Evolutionary conservation across 2,329 filamentous ascomycete genomes (phyloP).

Genomic region (Incumbomyces delicatus): DNA sequence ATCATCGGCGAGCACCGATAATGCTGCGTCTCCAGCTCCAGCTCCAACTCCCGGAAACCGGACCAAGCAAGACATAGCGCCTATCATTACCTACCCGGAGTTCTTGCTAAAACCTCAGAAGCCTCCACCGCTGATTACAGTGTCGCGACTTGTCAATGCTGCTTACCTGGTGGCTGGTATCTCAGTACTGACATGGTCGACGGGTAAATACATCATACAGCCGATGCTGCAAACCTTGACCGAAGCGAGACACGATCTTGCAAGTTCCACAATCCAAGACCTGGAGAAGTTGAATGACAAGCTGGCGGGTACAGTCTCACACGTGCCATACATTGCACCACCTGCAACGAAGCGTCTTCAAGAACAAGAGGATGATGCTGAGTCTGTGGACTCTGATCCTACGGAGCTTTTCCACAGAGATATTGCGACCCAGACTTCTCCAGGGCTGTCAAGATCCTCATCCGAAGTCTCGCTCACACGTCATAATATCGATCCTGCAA

Average conservation of each 20-base stretch:
- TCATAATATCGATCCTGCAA: constrained; percentile 11
- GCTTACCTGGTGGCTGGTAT: constrained; percentile 48
- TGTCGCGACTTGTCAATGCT: constrained; percentile 46
- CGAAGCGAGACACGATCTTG: constrained; percentile 48
- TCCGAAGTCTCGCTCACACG: constrained; percentile 20
- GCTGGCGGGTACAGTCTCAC: constrained; percentile 42
- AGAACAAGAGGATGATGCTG: constrained; percentile 13
- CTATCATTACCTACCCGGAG: constrained; percentile 59
- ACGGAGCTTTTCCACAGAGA: constrained; percentile 56
- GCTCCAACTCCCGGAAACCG: constrained; percentile 7
- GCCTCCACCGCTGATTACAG: constrained; percentile 51
- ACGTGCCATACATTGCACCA: constrained; percentile 35
- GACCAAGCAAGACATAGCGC: constrained; percentile 39
- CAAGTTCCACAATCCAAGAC: constrained; percentile 41
- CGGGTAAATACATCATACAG: constrained; percentile 49
- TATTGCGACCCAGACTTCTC: constrained; percentile 52
- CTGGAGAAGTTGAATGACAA: constrained; percentile 47
- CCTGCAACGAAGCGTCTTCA: constrained; percentile 23
- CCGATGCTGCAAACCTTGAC: constrained; percentile 48
- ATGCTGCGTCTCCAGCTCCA: too few species aligned
- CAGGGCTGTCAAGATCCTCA: constrained; percentile 31
- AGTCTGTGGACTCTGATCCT: constrained; percentile 45
- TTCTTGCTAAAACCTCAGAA: constrained; percentile 51
- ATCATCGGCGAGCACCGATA: constrained; percentile 9
- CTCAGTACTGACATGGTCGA: constrained; percentile 47